phyloP scores from a whole-genome alignment of 345 rosid genomes.

The Pugionium cornutum region DNA sequence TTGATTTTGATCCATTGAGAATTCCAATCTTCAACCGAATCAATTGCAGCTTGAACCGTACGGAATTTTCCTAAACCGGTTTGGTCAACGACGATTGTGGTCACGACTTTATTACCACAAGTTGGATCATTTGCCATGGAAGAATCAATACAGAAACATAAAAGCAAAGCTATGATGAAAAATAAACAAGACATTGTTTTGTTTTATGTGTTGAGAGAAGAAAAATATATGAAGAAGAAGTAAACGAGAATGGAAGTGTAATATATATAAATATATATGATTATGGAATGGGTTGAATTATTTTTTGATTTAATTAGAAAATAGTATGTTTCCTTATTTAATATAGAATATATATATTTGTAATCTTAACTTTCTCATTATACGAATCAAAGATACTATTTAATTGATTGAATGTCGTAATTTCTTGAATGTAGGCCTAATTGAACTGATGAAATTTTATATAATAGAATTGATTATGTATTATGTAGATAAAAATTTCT shows the following conservation, averaged over 20 bases:
- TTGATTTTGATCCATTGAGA: constrained; percentile 41
- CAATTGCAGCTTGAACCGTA: constrained; percentile 35
- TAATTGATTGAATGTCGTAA: constrained; percentile 2
- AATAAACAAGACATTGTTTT: constrained; percentile 32
- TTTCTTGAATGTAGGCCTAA: constrained; percentile 4
- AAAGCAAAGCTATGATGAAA: constrained; percentile 27
- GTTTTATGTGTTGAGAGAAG: not conserved
- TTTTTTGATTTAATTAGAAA: constrained; percentile 4
- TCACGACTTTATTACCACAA: constrained; percentile 37
- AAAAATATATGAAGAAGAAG: not conserved
- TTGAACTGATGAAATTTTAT: constrained; percentile 3
- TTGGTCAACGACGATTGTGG: constrained; percentile 37
- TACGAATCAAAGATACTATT: constrained; percentile 5
- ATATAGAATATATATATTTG: constrained; percentile 7
- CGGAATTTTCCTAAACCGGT: constrained; percentile 15
- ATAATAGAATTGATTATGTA: not conserved
- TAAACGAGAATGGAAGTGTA: not conserved
- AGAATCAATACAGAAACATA: constrained; percentile 27
- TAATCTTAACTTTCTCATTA: constrained; percentile 20
- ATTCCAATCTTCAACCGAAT: constrained; percentile 25
- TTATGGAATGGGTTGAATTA: constrained; percentile 8
- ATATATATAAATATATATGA: constrained; percentile 5
- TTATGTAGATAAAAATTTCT: not conserved
- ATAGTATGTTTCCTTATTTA: constrained; percentile 28
- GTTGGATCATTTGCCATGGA: constrained; percentile 27